Conservation (phyloP, 768 basidiomycete genomes). For the Amanita thiersii region DNA sequence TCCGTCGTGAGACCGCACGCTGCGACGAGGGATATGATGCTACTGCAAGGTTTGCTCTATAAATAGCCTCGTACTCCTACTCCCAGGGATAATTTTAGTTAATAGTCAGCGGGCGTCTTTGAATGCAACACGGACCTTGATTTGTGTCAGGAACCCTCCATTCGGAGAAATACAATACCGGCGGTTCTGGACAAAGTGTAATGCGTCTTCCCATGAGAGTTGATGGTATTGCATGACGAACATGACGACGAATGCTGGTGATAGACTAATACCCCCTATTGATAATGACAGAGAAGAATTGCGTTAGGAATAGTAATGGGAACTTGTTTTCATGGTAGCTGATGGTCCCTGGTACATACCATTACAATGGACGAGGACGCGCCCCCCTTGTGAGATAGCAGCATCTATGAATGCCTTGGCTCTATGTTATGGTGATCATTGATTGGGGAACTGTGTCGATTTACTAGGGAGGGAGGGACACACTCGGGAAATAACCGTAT, state of each 20-base stretch:
- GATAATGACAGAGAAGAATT: too few relatives aligned
- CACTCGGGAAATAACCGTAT: constrained; percentile 86
- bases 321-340: too few relatives aligned
- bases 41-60: constrained; percentile 68
- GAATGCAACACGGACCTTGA: constrained; percentile 49
- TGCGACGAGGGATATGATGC: constrained; percentile 45
- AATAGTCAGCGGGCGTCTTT: background rate
- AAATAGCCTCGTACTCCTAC: constrained; percentile 92
- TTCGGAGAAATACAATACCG: constrained; percentile 93
- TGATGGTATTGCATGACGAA: constrained; percentile 85
- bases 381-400: constrained; percentile 55
- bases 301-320: background rate
- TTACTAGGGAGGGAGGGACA: constrained; percentile 16
- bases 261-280: constrained; percentile 81
- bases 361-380: constrained; percentile 85
- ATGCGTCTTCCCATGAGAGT: constrained; percentile 80
- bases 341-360: constrained; percentile 53
- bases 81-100: background rate
- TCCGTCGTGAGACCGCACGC: constrained; percentile 46
- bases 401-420: constrained; percentile 71
- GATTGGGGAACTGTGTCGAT: background rate
- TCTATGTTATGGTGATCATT: constrained; percentile 25
- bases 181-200: constrained; percentile 83
- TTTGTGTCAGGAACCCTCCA: constrained; percentile 84
- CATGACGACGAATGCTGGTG: constrained; percentile 88